Percentiles rank a stretch among this genome's conserved stretches.
phyloP scores from a whole-genome alignment of 345 rosid genomes.

The Melaleuca quinquenervia region DNA sequence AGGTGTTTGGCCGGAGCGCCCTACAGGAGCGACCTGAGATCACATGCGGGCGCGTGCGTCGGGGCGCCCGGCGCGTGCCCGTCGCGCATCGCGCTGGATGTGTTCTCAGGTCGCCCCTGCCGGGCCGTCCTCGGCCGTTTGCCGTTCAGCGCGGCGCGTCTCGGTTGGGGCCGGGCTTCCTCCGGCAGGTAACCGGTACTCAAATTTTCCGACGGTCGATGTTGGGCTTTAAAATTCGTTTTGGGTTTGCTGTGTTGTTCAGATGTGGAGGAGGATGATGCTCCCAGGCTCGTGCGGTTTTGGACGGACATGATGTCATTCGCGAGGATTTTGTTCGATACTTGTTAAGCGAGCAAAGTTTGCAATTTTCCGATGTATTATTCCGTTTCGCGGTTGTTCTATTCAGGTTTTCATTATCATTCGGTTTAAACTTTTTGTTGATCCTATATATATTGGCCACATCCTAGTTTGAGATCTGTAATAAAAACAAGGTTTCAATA shows the following conservation, averaged over 20 bases:
- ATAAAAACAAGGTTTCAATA: not conserved
- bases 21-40: conserved; percentile 3
- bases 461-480: not conserved
- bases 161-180: not conserved
- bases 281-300: not conserved
- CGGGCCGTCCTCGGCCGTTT: not conserved
- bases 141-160: not conserved
- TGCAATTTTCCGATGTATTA: not conserved
- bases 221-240: not conserved
- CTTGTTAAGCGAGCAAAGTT: not conserved
- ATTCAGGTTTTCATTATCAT: not conserved
- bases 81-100: not conserved
- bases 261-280: not conserved
- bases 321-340: not conserved
- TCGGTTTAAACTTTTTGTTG: not conserved
- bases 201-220: not conserved
- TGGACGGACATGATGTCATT: not conserved
- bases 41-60: not conserved
- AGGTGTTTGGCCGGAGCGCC: not conserved
- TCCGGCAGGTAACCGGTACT: not conserved
- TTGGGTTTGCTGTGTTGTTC: not conserved
- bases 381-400: not conserved
- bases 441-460: not conserved
- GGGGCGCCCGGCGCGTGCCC: not conserved
- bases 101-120: conserved; percentile 3